These are phyloP conservation scores for Cytospora leucostoma DNA, from an alignment of 2,329 filamentous ascomycete species.

Conservation along the genomic window DNA sequence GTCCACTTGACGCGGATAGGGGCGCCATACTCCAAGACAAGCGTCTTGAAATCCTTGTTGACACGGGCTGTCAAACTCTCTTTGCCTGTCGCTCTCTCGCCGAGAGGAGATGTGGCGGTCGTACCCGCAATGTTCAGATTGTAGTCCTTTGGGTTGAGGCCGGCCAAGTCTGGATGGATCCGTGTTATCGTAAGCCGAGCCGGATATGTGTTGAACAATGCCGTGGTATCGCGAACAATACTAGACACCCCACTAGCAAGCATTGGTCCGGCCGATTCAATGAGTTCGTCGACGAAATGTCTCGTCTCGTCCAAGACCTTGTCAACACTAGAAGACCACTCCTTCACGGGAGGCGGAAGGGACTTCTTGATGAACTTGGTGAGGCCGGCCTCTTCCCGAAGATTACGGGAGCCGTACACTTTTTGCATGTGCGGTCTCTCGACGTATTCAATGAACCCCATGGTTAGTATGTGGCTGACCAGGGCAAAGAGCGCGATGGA, in stretches of 20 bases:
- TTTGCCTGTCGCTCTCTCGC: conserved; percentile 67
- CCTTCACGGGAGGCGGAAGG: conserved; percentile 78
- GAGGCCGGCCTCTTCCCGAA: conserved; percentile 85
- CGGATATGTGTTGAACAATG: conserved; percentile 86
- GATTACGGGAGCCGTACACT: conserved; percentile 75
- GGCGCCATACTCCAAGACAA: conserved; percentile 84
- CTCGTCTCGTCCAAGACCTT: conserved; percentile 82
- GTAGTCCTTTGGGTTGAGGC: conserved; percentile 79
- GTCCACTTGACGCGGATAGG: conserved; percentile 90
- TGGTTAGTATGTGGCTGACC: conserved; percentile 78
- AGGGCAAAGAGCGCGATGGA: conserved; percentile 85
- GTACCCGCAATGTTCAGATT: conserved; percentile 73
- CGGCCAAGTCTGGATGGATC: conserved; percentile 76
- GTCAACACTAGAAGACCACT: conserved; percentile 84
- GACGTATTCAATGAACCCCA: conserved; percentile 88
- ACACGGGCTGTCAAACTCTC: conserved; percentile 71
- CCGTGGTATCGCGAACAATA: conserved; percentile 83
- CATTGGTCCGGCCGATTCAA: conserved; percentile 83
- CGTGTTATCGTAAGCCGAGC: conserved; percentile 81
- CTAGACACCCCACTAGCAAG: conserved; percentile 83
- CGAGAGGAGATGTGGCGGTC: conserved; percentile 49
- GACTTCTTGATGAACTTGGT: conserved; percentile 89
- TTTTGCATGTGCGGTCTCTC: conserved; percentile 99
- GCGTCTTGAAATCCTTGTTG: conserved; percentile 70
- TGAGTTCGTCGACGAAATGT: conserved; percentile 86